Percentiles rank a stretch among this genome's conserved stretches.
Evolutionary conservation across 2,329 filamentous ascomycete species (phyloP).

Genomic region (Exophiala alcalophila): DNA sequence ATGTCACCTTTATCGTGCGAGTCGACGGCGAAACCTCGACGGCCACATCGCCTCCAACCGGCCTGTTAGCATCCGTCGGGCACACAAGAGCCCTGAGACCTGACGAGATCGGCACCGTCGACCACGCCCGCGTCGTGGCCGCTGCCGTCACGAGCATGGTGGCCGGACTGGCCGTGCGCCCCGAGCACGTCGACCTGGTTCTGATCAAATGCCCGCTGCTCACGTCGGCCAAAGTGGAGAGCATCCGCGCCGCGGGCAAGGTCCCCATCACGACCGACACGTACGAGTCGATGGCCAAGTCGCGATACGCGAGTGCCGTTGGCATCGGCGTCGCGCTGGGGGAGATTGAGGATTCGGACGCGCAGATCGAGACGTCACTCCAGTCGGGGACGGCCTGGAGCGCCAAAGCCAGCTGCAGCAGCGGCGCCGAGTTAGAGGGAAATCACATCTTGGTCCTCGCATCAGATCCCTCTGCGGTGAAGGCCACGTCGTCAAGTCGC

Average conservation of each 20-base stretch:
- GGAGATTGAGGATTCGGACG: slow-evolving; percentile 23
- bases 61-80: slow-evolving; percentile 32
- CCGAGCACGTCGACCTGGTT: slow-evolving; percentile 31
- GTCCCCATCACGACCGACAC: slow-evolving; percentile 33
- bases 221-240: slow-evolving; percentile 32
- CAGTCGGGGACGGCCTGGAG: slow-evolving; percentile 30
- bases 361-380: slow-evolving; percentile 28
- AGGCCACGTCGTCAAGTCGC: not conserved
- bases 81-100: slow-evolving; percentile 32
- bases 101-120: slow-evolving; percentile 34
- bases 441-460: slow-evolving; percentile 36
- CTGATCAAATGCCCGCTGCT: slow-evolving; percentile 35
- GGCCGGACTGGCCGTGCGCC: slow-evolving; percentile 20
- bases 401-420: slow-evolving; percentile 34
- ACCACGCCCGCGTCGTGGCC: slow-evolving; percentile 31
- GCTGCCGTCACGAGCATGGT: slow-evolving; percentile 27
- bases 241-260: slow-evolving; percentile 27
- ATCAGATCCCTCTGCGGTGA: slow-evolving; percentile 24
- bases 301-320: slow-evolving; percentile 35
- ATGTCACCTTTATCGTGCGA: slow-evolving; percentile 34
- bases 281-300: slow-evolving; percentile 37
- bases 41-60: slow-evolving; percentile 7
- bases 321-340: slow-evolving; percentile 34
- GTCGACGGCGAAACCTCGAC: slow-evolving; percentile 12
- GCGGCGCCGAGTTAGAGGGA: slow-evolving; percentile 36